Evolutionary conservation across 108 stramenopile species (phyloP), one percentile per base, ranked within the genome.

Genomic region (Nitzschia sp.): DNA sequence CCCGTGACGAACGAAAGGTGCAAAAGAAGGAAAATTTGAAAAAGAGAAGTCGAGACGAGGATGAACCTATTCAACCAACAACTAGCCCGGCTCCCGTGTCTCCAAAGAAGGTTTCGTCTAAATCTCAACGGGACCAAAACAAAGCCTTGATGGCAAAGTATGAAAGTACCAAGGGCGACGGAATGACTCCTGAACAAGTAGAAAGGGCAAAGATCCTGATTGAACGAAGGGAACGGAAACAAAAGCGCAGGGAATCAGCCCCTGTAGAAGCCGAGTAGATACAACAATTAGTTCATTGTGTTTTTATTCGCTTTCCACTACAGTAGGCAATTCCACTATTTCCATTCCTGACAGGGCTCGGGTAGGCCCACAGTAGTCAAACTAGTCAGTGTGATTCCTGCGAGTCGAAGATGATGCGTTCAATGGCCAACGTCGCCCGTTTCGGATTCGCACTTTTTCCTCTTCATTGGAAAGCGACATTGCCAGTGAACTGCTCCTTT

Each of bases 1-100:
- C 73, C 10, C 52, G 73, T 20, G 65, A 74, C 34, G 73, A 74
- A 74, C 57, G 57, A 43, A 74, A 61, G 5, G 29, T 34, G 3
- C 29, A 34, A 34, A 34, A 34, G 29, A 34, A 34, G 29, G 29
- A 57, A 25, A 25, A 44, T 12, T 52, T 34, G 29, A 59, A 59
- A 41, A 37, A 40, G 59, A n/a, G 19, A 51, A 20, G 14, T 3
- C 41, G 12, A 0, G 24, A 1, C 15, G 8, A 59, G 41, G n/a
- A 41, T 20, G 7, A 59, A 41, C 34, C 17, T 2, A 22, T 12
- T 2, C 21, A 12, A 20, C 3, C 3, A 20, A 3, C 1, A 20
- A 54, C n/a, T 5, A 24, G 9, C 12, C 20, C 25, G 0, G 59
- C 25, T 6, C 34, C 15, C 17, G 59, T 12, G 1, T 25, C 14